Evolutionary conservation across 768 basidiomycete genomes (phyloP).

Genomic region (Amanita exitialis): DNA sequence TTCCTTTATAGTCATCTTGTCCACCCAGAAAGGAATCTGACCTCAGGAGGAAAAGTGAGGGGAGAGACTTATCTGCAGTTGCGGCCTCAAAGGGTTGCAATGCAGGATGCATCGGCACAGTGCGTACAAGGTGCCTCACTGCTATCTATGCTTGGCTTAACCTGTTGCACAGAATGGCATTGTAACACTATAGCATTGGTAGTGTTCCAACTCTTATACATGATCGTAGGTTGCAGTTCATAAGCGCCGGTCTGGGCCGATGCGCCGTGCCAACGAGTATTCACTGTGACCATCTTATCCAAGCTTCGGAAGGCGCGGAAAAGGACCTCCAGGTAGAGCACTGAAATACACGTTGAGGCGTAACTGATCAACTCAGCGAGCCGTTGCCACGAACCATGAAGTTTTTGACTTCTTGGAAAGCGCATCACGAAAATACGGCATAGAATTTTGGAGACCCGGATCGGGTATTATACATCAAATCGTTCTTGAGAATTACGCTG

Average conservation of each 20-base stretch:
- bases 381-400: slow-evolving; percentile 84
- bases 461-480: slow-evolving; percentile 96
- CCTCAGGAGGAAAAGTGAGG: slow-evolving; percentile 56
- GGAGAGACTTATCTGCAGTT: slow-evolving; percentile 90
- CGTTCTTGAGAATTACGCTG: slow-evolving; percentile 95
- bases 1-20: slow-evolving; percentile 90
- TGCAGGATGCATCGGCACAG: slow-evolving; percentile 94
- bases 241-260: slow-evolving; percentile 83
- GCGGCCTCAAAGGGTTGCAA: slow-evolving; percentile 87
- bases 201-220: not conserved
- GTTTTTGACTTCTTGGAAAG: slow-evolving; percentile 97
- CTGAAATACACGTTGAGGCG: not conserved
- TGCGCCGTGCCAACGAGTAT: slow-evolving; percentile 88
- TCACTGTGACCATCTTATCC: slow-evolving; percentile 97
- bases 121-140: slow-evolving; percentile 28
- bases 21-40: slow-evolving; percentile 65
- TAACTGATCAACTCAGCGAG: slow-evolving; percentile 37
- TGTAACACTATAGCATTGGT: slow-evolving; percentile 35
- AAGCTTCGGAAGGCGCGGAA: slow-evolving; percentile 83
- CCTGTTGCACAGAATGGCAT: slow-evolving; percentile 53
- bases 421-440: slow-evolving; percentile 83
- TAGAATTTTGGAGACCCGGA: slow-evolving; percentile 98
- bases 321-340: slow-evolving; percentile 65
- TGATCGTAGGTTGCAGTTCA: slow-evolving; percentile 76
- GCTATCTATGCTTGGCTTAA: slow-evolving; percentile 8